These are phyloP conservation scores for Lentinula raphanica DNA, from an alignment of 768 basidiomycete genomes.

Conservation along the genomic window DNA sequence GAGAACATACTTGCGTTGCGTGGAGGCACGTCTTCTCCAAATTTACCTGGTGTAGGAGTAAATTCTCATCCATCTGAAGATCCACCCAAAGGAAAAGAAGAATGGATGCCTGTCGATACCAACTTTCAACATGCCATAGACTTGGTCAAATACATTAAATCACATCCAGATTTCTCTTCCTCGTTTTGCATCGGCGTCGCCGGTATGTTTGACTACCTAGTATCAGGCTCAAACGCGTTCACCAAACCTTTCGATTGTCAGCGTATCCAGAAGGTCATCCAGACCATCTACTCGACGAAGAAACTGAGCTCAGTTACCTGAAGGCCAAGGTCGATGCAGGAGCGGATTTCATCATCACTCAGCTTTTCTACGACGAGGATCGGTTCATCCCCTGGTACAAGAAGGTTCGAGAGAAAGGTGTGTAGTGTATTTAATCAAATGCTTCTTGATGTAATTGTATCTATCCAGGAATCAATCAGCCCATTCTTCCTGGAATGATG, in stretches of 20 bases:
- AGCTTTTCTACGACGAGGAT: constrained; percentile 95
- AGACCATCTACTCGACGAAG: constrained; percentile 53
- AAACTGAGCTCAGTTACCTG: constrained; percentile 61
- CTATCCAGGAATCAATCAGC: constrained; percentile 72
- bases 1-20: constrained; percentile 88
- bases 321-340: constrained; percentile 90
- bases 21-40: constrained; percentile 63
- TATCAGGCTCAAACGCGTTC: background rate
- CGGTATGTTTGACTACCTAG: constrained; percentile 39
- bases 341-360: constrained; percentile 93
- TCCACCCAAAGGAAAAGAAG: constrained; percentile 89
- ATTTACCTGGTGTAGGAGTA: background rate
- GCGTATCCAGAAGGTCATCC: constrained; percentile 91
- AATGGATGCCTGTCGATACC: constrained; percentile 84
- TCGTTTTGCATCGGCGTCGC: constrained; percentile 95
- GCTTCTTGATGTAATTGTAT: background rate
- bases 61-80: constrained; percentile 43
- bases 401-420: constrained; percentile 70
- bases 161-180: constrained; percentile 68
- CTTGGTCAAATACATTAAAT: constrained; percentile 86
- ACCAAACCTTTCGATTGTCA: constrained; percentile 19
- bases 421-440: constrained; percentile 15
- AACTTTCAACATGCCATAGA: constrained; percentile 82
- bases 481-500: constrained; percentile 95
- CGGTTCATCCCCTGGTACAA: constrained; percentile 76